Conservation (phyloP, 139 green algal genomes). For the Chlorella ohadii region DNA sequence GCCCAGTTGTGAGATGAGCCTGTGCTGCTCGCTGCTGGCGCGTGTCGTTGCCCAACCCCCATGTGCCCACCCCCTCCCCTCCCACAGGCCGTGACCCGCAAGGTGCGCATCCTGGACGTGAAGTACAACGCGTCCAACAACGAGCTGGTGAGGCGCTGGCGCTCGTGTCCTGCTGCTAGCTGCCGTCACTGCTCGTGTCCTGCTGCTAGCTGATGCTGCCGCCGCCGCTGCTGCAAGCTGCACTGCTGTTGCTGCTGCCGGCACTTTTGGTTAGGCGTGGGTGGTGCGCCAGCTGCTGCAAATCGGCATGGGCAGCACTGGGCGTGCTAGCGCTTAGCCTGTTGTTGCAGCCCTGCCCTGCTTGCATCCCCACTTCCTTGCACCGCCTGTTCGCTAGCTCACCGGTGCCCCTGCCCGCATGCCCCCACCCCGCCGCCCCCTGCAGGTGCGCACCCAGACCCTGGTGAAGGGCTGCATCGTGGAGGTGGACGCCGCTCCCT, state of each 20-base stretch:
- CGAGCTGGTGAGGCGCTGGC: constrained; percentile 85
- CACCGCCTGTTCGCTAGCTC: neutral
- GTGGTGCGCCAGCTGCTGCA: too few relatives aligned
- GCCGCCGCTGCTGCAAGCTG: too few relatives aligned
- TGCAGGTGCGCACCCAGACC: constrained; percentile 92
- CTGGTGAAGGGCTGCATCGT: constrained; percentile 99
- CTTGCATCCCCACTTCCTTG: neutral
- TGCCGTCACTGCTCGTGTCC: too few relatives aligned
- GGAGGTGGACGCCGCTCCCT: constrained; percentile 94
- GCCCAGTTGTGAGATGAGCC: too few relatives aligned
- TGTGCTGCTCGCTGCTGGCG: too few relatives aligned
- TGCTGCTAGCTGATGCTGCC: too few relatives aligned
- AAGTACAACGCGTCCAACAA: constrained; percentile 99
- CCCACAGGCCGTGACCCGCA: constrained; percentile 86
- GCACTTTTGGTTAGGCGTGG: too few relatives aligned
- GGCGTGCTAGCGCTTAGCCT: too few relatives aligned
- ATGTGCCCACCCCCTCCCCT: neutral
- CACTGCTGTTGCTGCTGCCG: too few relatives aligned
- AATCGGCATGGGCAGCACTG: too few relatives aligned
- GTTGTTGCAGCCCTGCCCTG: neutral
- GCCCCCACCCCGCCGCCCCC: too few relatives aligned
- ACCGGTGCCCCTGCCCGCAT: neutral
- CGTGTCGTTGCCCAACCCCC: neutral
- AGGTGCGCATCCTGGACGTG: constrained; percentile 97
- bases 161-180: too few relatives aligned